Evolutionary conservation across 805 yeast genomes (phyloP).

Genomic region (Lipomyces mesembrius): DNA sequence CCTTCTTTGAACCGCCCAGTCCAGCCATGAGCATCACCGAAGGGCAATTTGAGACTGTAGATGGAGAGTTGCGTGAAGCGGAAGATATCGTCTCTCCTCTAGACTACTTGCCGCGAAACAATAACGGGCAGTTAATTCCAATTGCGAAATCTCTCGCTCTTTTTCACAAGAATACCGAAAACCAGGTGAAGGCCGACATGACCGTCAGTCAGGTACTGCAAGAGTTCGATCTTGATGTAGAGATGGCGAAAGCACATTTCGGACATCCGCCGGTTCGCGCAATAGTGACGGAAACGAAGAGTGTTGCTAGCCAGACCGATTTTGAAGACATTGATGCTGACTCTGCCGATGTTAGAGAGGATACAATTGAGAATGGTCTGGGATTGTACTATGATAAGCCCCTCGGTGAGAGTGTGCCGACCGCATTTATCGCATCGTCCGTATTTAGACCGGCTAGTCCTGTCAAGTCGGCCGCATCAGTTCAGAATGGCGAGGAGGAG

Average conservation of each 20-base stretch:
- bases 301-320: neutral
- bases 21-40: neutral
- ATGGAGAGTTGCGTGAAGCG: neutral
- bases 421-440: neutral
- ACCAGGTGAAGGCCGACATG: neutral
- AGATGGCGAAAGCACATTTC: constrained; percentile 17
- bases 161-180: neutral
- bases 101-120: neutral
- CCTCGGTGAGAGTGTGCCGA: neutral
- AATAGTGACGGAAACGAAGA: neutral
- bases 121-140: neutral
- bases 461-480: neutral
- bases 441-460: neutral
- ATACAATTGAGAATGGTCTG: neutral
- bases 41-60: neutral
- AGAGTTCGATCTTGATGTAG: constrained; percentile 23
- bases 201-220: constrained; percentile 5
- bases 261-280: constrained; percentile 13
- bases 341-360: neutral
- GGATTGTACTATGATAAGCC: neutral
- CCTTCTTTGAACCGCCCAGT: neutral
- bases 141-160: neutral
- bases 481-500: neutral
- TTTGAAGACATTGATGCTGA: neutral
- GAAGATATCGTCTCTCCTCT: neutral